phyloP scores from a whole-genome alignment of 345 rosid genomes.

The Populus simonii region DNA sequence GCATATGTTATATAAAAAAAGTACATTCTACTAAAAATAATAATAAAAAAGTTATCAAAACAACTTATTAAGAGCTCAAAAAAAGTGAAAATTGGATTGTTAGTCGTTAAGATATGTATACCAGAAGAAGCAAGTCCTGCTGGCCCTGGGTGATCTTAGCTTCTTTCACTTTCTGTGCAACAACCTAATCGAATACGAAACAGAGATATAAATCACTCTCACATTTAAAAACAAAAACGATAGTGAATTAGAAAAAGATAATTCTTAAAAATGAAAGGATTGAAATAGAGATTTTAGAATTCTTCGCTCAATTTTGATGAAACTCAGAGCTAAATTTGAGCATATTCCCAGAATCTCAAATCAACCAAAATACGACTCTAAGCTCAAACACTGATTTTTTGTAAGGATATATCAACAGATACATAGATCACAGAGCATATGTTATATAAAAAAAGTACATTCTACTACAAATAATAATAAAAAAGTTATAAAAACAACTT shows the following conservation, averaged over 20 bases:
- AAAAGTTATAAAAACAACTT: neutral
- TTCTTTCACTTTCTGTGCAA: slow-evolving; percentile 79
- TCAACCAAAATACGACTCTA: no score
- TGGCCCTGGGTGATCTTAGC: slow-evolving; percentile 70
- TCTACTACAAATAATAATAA: neutral
- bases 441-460: no score
- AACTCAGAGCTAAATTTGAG: no score
- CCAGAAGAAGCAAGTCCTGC: slow-evolving; percentile 95
- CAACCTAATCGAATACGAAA: slow-evolving; percentile 47
- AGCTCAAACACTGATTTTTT: no score
- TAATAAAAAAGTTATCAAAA: neutral
- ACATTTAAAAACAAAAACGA: neutral
- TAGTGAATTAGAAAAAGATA: neutral
- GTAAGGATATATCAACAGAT: no score
- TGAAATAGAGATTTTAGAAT: slow-evolving; percentile 6
- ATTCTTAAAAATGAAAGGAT: neutral
- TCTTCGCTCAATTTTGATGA: no score
- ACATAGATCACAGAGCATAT: no score
- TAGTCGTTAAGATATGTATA: slow-evolving; percentile 20
- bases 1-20: no score
- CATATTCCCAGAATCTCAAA: no score
- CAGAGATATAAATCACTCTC: neutral
- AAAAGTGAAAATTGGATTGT: neutral
- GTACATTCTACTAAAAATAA: neutral
- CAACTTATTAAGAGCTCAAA: neutral